Evolutionary conservation across 2,329 filamentous ascomycete species (phyloP), one percentile per base, ranked within the genome.

Genomic region (Ceratocystiopsis minuta): DNA sequence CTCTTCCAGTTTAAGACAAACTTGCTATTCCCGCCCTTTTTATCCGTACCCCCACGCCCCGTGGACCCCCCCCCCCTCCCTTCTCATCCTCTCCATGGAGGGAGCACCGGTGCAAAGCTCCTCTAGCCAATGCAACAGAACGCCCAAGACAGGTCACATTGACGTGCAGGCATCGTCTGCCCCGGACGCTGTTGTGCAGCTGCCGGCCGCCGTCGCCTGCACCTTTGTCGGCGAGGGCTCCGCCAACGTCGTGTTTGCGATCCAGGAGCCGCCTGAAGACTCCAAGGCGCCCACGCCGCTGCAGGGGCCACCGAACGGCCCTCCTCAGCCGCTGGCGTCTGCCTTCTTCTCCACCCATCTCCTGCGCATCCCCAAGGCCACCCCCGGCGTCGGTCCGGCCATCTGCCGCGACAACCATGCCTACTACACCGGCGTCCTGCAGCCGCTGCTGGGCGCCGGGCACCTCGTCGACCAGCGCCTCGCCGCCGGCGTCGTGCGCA

Each of bases 241-340:
- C 18, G 81, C 83, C 41, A 88, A 90, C 56, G 69, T 79, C 40
- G 78, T 87, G 47, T 86, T 82, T 38, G 24, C 24, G 5, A 28
- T 28, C 24, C 24, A 10, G 24, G 24, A 6, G 24, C 5, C 24
- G 24, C 24, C 20, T 7, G 20, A 4, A 20, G 20, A 20, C 20
- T 7, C 20, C 4, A 20, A 20, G 20, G 20, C 20, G 28, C 12
- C 28, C 31, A 42, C 20, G 37, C 40, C 35, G 37, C 16, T 18
- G 37, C 39, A 28, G 24, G 24, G 24, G 9, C 24, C 9, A 10
- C 24, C 7, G 5, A 28, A 28, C 5, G 24, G 24, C 24, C n/a
- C n/a, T n/a, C n/a, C 24, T 6, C 9, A 10, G 24, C 24, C 24
- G 4, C 24, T 28, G 6, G 24, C 24, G 7, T 10, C 24, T 2